A percentile compares a stretch with the other conserved stretches of the same genome.
These are phyloP conservation scores for Glycine soja DNA, from an alignment of 306 rosid species.

Conservation along the genomic window DNA sequence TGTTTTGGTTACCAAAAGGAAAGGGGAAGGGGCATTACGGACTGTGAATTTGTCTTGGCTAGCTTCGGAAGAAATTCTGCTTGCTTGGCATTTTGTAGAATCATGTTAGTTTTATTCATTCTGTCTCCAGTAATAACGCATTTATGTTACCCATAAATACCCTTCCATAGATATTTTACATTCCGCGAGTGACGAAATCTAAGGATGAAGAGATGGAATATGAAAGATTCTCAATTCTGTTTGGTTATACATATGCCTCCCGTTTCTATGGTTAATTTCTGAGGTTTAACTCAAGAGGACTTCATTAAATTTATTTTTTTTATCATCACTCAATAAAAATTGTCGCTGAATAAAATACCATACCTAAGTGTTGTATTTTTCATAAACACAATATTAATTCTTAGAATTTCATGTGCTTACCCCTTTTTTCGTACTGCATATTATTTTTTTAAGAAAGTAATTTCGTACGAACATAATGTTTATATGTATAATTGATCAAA, in stretches of 20 bases:
- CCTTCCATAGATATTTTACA: background rate
- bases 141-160: slow-evolving; percentile 7
- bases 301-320: background rate
- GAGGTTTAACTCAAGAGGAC: background rate
- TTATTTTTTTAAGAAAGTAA: background rate
- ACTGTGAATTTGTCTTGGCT: slow-evolving; percentile 26
- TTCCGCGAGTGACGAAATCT: background rate
- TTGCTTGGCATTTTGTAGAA: background rate
- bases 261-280: background rate
- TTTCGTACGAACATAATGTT: background rate
- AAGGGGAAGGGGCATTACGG: background rate
- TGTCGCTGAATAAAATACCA: background rate
- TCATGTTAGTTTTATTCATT: background rate
- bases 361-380: too few species aligned
- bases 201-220: too few species aligned
- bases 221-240: too few species aligned
- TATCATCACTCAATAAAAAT: too few species aligned
- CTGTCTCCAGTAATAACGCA: background rate
- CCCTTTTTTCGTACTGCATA: background rate
- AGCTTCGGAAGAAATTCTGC: background rate
- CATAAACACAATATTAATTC: background rate
- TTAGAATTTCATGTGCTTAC: background rate
- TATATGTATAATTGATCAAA: background rate
- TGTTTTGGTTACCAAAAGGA: background rate
- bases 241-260: background rate